A percentile compares a stretch with the other conserved stretches of the same genome.
Conservation (phyloP, 345 rosid species). For the Sisymbrium irio region DNA sequence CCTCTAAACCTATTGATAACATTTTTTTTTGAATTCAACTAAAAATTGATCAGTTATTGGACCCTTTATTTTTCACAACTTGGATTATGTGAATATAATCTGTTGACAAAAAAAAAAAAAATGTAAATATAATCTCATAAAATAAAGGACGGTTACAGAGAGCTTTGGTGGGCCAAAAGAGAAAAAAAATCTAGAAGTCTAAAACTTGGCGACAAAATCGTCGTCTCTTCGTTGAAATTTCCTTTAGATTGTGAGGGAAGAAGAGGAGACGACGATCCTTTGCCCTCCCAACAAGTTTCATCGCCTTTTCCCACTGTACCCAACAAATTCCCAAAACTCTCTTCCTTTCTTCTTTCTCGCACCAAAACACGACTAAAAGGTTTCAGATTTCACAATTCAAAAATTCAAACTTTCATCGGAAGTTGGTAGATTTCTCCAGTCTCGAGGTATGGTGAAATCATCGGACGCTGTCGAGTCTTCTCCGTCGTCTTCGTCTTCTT, state of each 20-base stretch:
- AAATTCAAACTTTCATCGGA: background rate
- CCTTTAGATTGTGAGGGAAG: slow-evolving; percentile 10
- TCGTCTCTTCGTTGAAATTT: slow-evolving; percentile 22
- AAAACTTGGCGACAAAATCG: background rate
- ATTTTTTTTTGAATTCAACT: too few relatives aligned
- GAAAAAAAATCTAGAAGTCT: background rate
- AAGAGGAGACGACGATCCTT: slow-evolving; percentile 1
- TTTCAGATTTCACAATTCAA: background rate
- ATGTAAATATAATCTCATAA: too few relatives aligned
- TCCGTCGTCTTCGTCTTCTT: slow-evolving; percentile 30
- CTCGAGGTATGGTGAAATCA: slow-evolving; percentile 54
- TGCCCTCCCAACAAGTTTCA: slow-evolving; percentile 30
- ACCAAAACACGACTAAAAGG: background rate
- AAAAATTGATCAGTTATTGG: too few relatives aligned
- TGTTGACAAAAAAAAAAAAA: too few relatives aligned
- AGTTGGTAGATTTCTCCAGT: background rate
- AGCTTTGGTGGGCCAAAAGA: background rate
- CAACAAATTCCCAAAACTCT: background rate
- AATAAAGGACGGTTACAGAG: background rate
- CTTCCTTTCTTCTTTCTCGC: background rate
- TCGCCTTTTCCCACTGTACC: slow-evolving; percentile 1
- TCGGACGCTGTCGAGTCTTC: slow-evolving; percentile 36
- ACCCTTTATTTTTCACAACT: too few relatives aligned
- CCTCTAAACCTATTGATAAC: too few relatives aligned
- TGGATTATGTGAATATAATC: too few relatives aligned